Conservation (phyloP, 495 filamentous ascomycete species). For the Penicillium bialowiezense region DNA sequence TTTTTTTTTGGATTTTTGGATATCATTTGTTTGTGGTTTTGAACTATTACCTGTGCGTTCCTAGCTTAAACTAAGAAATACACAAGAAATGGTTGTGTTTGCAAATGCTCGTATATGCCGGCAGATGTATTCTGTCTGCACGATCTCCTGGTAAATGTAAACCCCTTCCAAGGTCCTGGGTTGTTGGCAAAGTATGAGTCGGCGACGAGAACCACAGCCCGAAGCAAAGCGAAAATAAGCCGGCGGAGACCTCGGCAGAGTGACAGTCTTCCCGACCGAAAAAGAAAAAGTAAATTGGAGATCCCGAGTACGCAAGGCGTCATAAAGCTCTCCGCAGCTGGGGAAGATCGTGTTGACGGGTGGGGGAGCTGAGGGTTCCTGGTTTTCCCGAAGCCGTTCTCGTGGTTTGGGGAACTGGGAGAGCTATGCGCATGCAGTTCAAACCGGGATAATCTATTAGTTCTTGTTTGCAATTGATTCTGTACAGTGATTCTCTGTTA, state of each 20-base stretch:
- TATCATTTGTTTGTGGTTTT: constrained; percentile 1
- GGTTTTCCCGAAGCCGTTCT: constrained; percentile 32
- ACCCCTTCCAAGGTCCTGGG: background rate
- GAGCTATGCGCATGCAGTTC: background rate
- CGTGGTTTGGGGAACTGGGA: constrained; percentile 12
- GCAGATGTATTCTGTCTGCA: background rate
- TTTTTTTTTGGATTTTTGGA: background rate
- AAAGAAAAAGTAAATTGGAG: constrained; percentile 10
- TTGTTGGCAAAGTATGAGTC: background rate
- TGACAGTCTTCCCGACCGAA: constrained; percentile 13
- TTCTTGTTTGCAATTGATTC: background rate
- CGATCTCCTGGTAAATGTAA: background rate
- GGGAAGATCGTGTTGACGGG: constrained; percentile 14
- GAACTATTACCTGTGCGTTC: background rate
- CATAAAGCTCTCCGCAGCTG: constrained; percentile 9
- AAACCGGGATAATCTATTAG: background rate
- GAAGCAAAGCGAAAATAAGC: constrained; percentile 25
- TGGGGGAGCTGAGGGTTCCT: constrained; percentile 17
- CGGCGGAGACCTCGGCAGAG: constrained; percentile 16
- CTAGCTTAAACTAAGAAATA: background rate
- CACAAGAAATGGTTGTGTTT: background rate
- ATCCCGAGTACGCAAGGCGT: constrained; percentile 17
- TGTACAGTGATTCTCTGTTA: background rate
- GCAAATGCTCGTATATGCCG: background rate
- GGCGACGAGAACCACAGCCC: background rate